A percentile compares a stretch with the other conserved stretches of the same genome.
phyloP scores from a whole-genome alignment of 176 grass and related monocot species.

The Ananas comosus region DNA sequence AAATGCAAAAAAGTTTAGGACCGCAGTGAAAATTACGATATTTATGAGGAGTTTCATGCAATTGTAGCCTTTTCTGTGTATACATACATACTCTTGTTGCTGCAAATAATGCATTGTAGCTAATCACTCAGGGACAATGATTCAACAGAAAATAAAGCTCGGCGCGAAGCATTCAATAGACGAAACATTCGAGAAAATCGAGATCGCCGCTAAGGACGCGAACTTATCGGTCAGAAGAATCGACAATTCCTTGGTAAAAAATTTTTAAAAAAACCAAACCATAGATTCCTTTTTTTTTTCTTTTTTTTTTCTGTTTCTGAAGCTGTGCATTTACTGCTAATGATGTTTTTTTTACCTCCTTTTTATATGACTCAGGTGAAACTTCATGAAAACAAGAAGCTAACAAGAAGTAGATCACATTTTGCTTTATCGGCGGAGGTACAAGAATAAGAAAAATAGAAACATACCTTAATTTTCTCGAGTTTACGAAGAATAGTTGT shows the following conservation, averaged over 20 bases:
- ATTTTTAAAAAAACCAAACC: neutral
- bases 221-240: slow-evolving; percentile 39
- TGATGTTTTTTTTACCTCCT: neutral
- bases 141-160: slow-evolving; percentile 54
- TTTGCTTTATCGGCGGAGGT: slow-evolving; percentile 54
- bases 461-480: too few species aligned
- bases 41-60: neutral
- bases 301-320: too few species aligned
- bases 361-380: slow-evolving; percentile 42
- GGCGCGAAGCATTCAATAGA: slow-evolving; percentile 38
- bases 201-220: slow-evolving; percentile 34
- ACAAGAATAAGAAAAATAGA: neutral
- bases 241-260: slow-evolving; percentile 40
- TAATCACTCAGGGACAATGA: neutral
- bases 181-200: slow-evolving; percentile 59
- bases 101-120: too few species aligned
- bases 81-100: too few species aligned
- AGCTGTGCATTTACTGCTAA: too few species aligned
- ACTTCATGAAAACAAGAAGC: slow-evolving; percentile 35
- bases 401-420: slow-evolving; percentile 40
- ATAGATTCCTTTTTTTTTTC: neutral
- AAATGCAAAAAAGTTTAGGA: too few species aligned
- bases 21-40: neutral
- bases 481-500: too few species aligned
- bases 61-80: neutral